Evolutionary conservation across 192 early-diverging fungal species (phyloP), one percentile per base, ranked within the genome.

Genomic region (Entophlyctis helioformis): DNA sequence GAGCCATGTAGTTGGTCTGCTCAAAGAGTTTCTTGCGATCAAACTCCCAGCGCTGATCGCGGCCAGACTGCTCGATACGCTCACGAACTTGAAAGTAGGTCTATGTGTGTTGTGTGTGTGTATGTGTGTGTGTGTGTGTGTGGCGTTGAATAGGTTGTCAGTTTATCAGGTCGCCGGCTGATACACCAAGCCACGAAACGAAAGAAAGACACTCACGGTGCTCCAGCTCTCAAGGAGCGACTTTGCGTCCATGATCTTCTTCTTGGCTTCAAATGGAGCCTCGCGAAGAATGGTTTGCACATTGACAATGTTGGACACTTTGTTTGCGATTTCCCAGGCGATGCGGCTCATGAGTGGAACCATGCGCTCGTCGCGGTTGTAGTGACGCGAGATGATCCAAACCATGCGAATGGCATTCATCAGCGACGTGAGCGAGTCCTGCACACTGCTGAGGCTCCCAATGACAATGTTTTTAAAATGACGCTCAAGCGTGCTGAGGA

Each of bases 31-130:
- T 80, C 46, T 70, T 76, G 36, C 76, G 54, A 37, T 79, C 76
- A 55, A 79, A 79, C 49, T 79, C 76, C 76, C 76, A 79, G 21
- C 76, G 64, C 44, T 79, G 76, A 51, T 79, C 76, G 10, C 76
- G 59, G 1, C 76, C 76, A 37, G 71, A 74, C 38, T 72, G 73
- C 41, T 79, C 76, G 38, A 79, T 79, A 13, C 66, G 50, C 38
- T 79, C 76, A 18, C 76, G 63, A 3, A 77, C 71, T 53, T 67
- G 54, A 44, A 79, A 79, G 53, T 79, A 79, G 1, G 70, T 77
- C 43, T 59, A 13, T 1, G 34, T 23, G n/a, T n/a, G n/a, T n/a
- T n/a, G n/a, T n/a, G n/a, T n/a, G n/a, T n/a, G n/a, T n/a, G n/a
- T n/a, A n/a, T n/a, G n/a, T n/a, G n/a, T n/a, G n/a, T n/a, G n/a